Evolutionary conservation across 2,329 filamentous ascomycete species (phyloP), one percentile per base, ranked within the genome.

Genomic region (Rutstroemia sp.): DNA sequence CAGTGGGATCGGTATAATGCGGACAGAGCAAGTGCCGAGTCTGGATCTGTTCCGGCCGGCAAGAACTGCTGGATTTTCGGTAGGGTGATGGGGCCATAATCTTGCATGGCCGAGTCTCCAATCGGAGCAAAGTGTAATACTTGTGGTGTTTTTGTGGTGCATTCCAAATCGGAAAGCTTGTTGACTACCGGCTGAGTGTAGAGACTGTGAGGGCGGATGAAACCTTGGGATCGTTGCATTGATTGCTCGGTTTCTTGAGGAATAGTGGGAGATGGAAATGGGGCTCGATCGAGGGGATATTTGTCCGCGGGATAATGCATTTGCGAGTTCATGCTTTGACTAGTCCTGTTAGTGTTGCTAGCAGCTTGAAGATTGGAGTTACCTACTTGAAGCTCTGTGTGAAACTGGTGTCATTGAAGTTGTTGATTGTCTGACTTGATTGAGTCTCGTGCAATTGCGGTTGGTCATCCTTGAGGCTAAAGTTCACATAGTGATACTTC

Each of bases 1-100:
- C 92, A 96, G 69, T 97, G 92, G 2, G 92, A 94, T 50, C 91
- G 84, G 69, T 99, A 99, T 23, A 97, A 78, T 4, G 92, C 92
- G 39, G 84, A 83, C 21, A 99, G 76, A 4, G 91, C 92, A 65
- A 88, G 88, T 25, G 91, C 92, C 7, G 91, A 87, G 67, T 97
- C 92, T 0, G 81, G 77, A 69, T 99, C 94, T 6, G 92, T 95
- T 56, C 88, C 87, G 2, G 75, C 73, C 1, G 92, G 92, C 2
- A 96, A 77, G 68, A 91, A 96, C 5, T 82, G 78, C 60, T 89
- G 83, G 64, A 99, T 95, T 50, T 85, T 81, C n/a, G 94, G 94
- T n/a, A 99, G 77, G 39, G 82, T 77, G 40, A 97, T 80, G 2
- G 85, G 78, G 44, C 91, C 86, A 12, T 87, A 83, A 60, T 89